phyloP scores from a whole-genome alignment of 2,329 filamentous ascomycete genomes.

The Colletotrichum lentis region DNA sequence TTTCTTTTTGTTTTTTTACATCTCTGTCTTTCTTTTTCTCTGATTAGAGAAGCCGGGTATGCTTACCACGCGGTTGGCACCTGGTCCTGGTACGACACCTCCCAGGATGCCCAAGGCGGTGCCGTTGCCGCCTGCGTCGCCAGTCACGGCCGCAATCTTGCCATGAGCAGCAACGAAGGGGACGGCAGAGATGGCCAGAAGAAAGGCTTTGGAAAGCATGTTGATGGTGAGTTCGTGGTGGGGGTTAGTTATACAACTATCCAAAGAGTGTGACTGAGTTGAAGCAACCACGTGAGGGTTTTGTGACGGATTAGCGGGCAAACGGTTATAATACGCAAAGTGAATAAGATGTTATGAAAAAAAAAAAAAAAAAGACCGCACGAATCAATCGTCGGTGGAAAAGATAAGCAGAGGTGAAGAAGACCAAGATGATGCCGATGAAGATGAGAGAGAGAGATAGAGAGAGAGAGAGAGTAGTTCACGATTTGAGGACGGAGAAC shows the following conservation, averaged over 20 bases:
- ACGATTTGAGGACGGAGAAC: not conserved
- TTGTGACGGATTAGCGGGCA: not conserved
- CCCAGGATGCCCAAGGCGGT: conserved; percentile 52
- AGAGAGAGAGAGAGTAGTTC: too few relatives aligned
- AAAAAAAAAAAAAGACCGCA: too few relatives aligned
- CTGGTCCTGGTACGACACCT: conserved; percentile 51
- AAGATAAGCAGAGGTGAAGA: conserved; percentile 5
- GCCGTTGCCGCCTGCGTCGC: conserved; percentile 50
- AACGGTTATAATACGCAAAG: not conserved
- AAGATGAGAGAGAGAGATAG: not conserved
- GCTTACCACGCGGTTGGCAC: conserved; percentile 47
- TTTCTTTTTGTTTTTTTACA: not conserved
- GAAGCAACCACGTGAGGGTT: not conserved
- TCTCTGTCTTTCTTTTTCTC: too few relatives aligned
- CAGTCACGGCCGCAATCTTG: conserved; percentile 42
- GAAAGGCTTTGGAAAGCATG: conserved; percentile 39
- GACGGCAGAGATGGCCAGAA: conserved; percentile 41
- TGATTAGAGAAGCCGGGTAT: too few relatives aligned
- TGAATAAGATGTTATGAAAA: not conserved
- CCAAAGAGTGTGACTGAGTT: not conserved
- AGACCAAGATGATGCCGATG: conserved; percentile 13
- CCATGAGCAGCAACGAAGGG: conserved; percentile 45
- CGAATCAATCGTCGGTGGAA: conserved; percentile 34
- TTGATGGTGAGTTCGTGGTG: conserved; percentile 5
- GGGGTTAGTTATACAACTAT: too few relatives aligned